phyloP scores from a whole-genome alignment of 192 early-diverging fungal genomes.

The Coemansia sp. region DNA sequence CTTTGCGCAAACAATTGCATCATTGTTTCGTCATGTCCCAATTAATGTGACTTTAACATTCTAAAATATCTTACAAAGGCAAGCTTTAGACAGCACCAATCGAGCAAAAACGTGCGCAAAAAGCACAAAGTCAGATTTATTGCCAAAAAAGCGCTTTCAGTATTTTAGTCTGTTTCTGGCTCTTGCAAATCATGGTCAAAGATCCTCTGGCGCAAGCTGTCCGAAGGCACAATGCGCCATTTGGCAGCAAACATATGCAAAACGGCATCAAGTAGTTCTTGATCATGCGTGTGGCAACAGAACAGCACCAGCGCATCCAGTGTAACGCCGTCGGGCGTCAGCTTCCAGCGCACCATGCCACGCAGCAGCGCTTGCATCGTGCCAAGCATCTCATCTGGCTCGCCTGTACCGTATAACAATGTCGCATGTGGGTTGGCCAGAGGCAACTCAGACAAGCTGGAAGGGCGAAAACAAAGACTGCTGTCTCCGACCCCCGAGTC shows the following conservation, averaged over 20 bases:
- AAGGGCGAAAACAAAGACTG: not conserved
- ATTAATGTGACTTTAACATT: too few species aligned
- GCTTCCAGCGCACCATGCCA: slow-evolving; percentile 29
- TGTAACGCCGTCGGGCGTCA: slow-evolving; percentile 26
- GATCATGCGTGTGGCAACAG: slow-evolving; percentile 15
- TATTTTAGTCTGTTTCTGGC: not conserved
- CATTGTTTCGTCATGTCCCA: too few species aligned
- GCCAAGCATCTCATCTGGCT: not conserved
- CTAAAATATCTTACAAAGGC: too few species aligned
- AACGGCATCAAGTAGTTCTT: slow-evolving; percentile 11
- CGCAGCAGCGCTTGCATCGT: slow-evolving; percentile 23
- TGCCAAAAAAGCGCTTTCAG: not conserved
- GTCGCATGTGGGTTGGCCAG: slow-evolving; percentile 18
- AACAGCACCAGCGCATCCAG: slow-evolving; percentile 25
- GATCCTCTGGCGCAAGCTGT: slow-evolving; percentile 20
- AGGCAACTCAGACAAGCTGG: slow-evolving; percentile 12
- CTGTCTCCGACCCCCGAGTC: not conserved
- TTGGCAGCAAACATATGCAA: slow-evolving; percentile 25
- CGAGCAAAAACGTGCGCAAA: too few species aligned
- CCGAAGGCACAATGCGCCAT: slow-evolving; percentile 31
- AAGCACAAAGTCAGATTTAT: too few species aligned
- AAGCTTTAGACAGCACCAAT: too few species aligned
- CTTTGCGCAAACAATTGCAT: too few species aligned
- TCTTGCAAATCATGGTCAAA: slow-evolving; percentile 8
- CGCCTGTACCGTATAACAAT: slow-evolving; percentile 2